Evolutionary conservation across 2,329 filamentous ascomycete genomes (phyloP), one percentile per base, ranked within the genome.

Genomic region (Dothistroma pini): DNA sequence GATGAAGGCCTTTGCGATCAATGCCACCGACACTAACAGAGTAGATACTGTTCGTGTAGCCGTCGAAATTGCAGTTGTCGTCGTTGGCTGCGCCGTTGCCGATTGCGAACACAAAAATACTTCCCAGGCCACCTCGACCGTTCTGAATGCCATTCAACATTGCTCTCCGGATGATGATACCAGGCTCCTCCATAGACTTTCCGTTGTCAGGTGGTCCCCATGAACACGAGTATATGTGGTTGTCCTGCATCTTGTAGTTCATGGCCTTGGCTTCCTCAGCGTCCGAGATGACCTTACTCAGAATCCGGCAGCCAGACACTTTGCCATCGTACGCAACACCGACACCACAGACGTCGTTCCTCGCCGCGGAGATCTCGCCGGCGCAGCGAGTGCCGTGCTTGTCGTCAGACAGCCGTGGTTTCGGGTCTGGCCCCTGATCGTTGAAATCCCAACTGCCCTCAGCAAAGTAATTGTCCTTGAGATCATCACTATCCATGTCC

Each of bases 11-110:
- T 67, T 89, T 86, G 61, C 91, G 84, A 74, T 97, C 93, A 64
- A 99, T 89, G 35, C 93, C 93, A 41, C 95, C 95, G 19, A 99
- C 92, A 0, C 93, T 96, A 69, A 99, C 95, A 75, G 92, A 97
- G 82, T 97, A 99, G 70, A 99, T 99, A 74, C 93, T 97, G 80
- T 99, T 99, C 62, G 95, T 99, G 77, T 99, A 99, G 44, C 95
- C 95, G 73, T 99, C 95, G 74, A 99, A 99, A 75, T 99, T 99
- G 83, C 95, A 99, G 77, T 99, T 97, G 75, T 99, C 95, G 52
- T 90, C 93, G 66, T 81, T 86, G 3, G 82, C 81, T 10, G 93
- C 96, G 60, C 95, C 95, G 72, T 99, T 99, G 61, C 95, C 95
- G 67, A 93, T 93, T 49, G 95, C 95, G 76, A 99, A 99, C 58